phyloP scores from a whole-genome alignment of 345 rosid genomes.

The Boechera stricta region DNA sequence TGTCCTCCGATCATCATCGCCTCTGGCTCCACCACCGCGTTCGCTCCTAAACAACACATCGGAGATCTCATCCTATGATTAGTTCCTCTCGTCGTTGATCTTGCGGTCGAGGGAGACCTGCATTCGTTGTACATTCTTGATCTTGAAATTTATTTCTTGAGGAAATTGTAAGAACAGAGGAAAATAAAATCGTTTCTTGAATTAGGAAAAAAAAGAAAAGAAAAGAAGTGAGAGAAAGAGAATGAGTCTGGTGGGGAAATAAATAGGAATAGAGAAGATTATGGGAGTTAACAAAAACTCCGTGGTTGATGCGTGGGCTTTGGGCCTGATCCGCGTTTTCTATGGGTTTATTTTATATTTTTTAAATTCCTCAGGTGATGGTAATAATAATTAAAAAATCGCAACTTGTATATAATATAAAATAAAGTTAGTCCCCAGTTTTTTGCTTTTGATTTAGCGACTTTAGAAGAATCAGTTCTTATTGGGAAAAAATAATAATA shows the following conservation, averaged over 20 bases:
- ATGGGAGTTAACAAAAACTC: background rate
- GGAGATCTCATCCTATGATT: constrained; percentile 43
- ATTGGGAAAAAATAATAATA: too few relatives aligned
- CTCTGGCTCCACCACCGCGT: constrained; percentile 40
- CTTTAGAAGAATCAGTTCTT: too few relatives aligned
- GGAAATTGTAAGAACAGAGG: background rate
- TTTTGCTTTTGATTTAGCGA: too few relatives aligned
- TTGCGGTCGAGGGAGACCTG: constrained; percentile 47
- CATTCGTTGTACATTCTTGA: constrained; percentile 42
- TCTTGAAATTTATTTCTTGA: background rate
- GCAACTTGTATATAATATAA: too few relatives aligned
- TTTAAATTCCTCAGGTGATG: background rate
- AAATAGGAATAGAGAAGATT: constrained; percentile 26
- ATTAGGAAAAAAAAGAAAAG: background rate
- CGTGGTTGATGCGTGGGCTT: constrained; percentile 44
- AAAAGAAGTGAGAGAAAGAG: constrained; percentile 25
- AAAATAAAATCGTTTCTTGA: background rate
- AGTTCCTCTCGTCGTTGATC: constrained; percentile 25
- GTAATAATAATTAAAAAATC: background rate
- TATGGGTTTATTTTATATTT: background rate
- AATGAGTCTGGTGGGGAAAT: background rate
- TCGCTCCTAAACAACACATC: constrained; percentile 53
- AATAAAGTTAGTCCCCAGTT: too few relatives aligned
- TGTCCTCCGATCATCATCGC: constrained; percentile 34
- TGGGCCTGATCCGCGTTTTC: constrained; percentile 38